phyloP scores from a whole-genome alignment of 192 early-diverging fungal genomes.

The Gonapodya prolifera region DNA sequence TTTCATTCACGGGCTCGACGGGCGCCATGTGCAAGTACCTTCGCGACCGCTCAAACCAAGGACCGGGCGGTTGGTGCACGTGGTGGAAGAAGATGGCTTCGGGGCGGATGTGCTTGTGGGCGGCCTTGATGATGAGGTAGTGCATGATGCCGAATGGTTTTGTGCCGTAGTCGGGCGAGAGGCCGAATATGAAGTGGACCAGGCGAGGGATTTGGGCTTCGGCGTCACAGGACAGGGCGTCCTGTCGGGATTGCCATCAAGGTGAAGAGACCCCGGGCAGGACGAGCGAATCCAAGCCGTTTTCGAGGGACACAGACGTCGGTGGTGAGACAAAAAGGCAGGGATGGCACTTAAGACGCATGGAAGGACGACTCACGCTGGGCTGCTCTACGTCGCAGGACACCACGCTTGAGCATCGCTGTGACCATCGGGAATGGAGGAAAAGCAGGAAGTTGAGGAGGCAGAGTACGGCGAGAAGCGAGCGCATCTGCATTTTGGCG shows the following conservation, averaged over 20 bases:
- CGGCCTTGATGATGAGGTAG: conserved; percentile 33
- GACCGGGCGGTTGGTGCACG: conserved; percentile 21
- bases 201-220: conserved; percentile 22
- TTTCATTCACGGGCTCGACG: conserved; percentile 18
- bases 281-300: too few relatives aligned
- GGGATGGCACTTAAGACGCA: not conserved
- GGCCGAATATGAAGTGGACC: conserved; percentile 33
- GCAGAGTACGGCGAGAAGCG: not conserved
- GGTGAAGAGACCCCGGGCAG: too few relatives aligned
- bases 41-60: conserved; percentile 21
- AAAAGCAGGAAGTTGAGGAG: not conserved
- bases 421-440: not conserved
- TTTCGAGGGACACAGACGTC: too few relatives aligned
- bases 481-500: not conserved
- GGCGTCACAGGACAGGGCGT: not conserved
- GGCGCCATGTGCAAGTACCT: conserved; percentile 17
- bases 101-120: conserved; percentile 25
- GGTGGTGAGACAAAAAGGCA: not conserved
- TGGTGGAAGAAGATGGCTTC: conserved; percentile 31
- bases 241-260: too few relatives aligned
- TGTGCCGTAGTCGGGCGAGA: conserved; percentile 3
- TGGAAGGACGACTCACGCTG: not conserved
- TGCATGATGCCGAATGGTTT: conserved; percentile 23
- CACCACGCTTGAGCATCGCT: not conserved
- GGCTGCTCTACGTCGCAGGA: not conserved